Conservation (phyloP, 1,284 basidiomycete genomes). For the Ceratobasidium theobromae region DNA sequence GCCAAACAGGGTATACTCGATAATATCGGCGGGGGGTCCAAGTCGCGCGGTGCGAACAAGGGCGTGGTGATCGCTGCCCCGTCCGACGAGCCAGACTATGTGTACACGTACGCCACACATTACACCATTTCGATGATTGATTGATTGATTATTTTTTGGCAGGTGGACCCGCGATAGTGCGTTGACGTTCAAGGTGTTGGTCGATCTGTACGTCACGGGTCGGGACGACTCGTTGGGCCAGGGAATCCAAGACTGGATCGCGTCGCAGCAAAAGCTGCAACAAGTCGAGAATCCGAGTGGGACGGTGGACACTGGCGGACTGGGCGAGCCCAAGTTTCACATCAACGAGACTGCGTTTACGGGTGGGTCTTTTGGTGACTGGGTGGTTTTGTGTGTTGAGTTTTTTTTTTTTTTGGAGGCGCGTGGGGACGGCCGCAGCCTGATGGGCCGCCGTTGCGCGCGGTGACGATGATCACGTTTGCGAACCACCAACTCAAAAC, state of each 20-base stretch:
- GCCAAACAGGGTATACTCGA: conserved; percentile 30
- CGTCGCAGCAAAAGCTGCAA: conserved; percentile 34
- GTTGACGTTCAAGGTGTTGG: conserved; percentile 36
- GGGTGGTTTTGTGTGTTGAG: background rate
- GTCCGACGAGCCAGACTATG: conserved; percentile 34
- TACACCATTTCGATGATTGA: background rate
- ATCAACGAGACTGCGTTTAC: conserved; percentile 40
- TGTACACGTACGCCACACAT: conserved; percentile 34
- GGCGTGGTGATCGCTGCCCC: conserved; percentile 32
- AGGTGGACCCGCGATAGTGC: conserved; percentile 18
- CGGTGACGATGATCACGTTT: conserved; percentile 37
- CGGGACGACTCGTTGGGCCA: conserved; percentile 32
- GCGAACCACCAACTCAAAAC: conserved; percentile 36
- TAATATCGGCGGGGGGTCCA: conserved; percentile 30
- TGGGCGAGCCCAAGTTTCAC: conserved; percentile 42
- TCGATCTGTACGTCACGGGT: conserved; percentile 35
- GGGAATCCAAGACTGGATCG: conserved; percentile 35
- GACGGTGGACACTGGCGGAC: conserved; percentile 51
- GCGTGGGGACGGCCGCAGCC: conserved; percentile 40
- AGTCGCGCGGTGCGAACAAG: conserved; percentile 29
- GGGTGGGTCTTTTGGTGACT: conserved; percentile 7
- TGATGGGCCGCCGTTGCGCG: conserved; percentile 41
- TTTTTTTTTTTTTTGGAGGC: too few relatives aligned
- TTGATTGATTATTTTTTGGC: background rate
- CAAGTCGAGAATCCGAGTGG: conserved; percentile 57